Percentiles rank a stretch among this genome's conserved stretches.
phyloP scores from a whole-genome alignment of 768 basidiomycete genomes.

The Termitomyces sp. region DNA sequence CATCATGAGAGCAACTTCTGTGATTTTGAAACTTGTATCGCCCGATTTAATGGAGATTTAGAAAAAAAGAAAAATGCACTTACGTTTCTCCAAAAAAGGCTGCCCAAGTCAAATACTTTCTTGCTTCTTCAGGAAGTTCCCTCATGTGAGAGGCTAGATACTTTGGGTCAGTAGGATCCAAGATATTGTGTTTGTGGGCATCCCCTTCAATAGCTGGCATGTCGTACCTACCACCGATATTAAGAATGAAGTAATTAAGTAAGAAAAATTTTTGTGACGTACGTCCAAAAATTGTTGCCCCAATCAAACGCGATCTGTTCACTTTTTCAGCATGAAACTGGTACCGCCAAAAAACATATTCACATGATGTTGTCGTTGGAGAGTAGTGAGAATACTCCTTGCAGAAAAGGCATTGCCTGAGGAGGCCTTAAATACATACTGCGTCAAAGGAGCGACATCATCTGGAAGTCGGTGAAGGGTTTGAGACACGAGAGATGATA shows the following conservation, averaged over 20 bases:
- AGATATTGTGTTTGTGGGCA: slow-evolving; percentile 43
- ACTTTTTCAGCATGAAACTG: not conserved
- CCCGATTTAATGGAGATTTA: not conserved
- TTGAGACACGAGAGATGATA: slow-evolving; percentile 55
- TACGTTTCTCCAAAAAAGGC: slow-evolving; percentile 70
- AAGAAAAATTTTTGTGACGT: slow-evolving; percentile 18
- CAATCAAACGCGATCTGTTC: slow-evolving; percentile 57
- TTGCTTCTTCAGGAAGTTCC: slow-evolving; percentile 57
- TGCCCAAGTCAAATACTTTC: slow-evolving; percentile 66
- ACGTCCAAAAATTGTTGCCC: slow-evolving; percentile 65
- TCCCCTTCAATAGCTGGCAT: slow-evolving; percentile 51
- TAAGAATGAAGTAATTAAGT: not conserved
- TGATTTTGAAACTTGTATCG: slow-evolving; percentile 56
- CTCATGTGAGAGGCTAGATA: slow-evolving; percentile 56
- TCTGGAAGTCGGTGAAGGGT: slow-evolving; percentile 56
- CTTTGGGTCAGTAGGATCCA: slow-evolving; percentile 57
- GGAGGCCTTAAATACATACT: slow-evolving; percentile 50
- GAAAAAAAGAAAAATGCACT: slow-evolving; percentile 14
- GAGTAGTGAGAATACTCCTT: slow-evolving; percentile 53
- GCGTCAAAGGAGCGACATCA: slow-evolving; percentile 47
- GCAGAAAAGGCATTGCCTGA: slow-evolving; percentile 70
- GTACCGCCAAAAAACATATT: slow-evolving; percentile 11
- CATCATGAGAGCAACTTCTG: slow-evolving; percentile 68
- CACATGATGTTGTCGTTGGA: slow-evolving; percentile 61
- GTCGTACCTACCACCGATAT: slow-evolving; percentile 36